Base-by-base conservation (phyloP, 208 protist species). In the Phytomonas serpens region DNA sequence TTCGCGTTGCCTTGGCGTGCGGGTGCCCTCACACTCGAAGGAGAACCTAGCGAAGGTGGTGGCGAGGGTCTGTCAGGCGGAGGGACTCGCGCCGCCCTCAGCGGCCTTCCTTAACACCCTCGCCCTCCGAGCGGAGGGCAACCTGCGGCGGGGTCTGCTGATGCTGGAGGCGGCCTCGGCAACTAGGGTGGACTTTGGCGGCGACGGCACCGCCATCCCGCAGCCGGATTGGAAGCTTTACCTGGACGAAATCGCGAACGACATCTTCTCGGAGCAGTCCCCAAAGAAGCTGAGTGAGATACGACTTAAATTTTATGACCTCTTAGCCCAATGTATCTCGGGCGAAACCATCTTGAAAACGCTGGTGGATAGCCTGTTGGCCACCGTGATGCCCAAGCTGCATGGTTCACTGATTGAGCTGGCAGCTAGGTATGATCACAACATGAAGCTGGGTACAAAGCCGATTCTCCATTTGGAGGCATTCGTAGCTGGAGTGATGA, bases 391-490 rank as follows among this genome's bases (percentile, higher is more conserved):
- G 38, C 74, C 77, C 7, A 16, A 67, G 5, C 71, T 98, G 16
- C 90, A 97, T 63, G 68, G 66, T 29, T 78, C 94, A n/a, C 66
- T 98, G 0, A 82, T 98, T n/a, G 76, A 92, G 34, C 84, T 92
- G 34, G 97, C 98, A 0, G 96, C 97, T 16, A 83, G 88, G 76
- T 99, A 98, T 83, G 98, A 99, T 69, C 97, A 99, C 75, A 92
- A 98, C 67, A 95, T 99, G 80, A 97, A 98, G 77, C 77, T 94
- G 0, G 99, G 99, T 29, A 92, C 89, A 6, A 99, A 99, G 81
- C 86, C 96, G 34, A 99, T 99, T 64, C 93, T 99, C 47, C 99
- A 99, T 79, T 75, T 99, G 11, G 99, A 99, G 80, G 99, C 99
- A 0, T 99, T 99, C 78, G 78, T 97, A 10, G 89, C 92, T 0